Evolutionary conservation across 345 rosid species (phyloP).

Genomic region (Citrus glauca): DNA sequence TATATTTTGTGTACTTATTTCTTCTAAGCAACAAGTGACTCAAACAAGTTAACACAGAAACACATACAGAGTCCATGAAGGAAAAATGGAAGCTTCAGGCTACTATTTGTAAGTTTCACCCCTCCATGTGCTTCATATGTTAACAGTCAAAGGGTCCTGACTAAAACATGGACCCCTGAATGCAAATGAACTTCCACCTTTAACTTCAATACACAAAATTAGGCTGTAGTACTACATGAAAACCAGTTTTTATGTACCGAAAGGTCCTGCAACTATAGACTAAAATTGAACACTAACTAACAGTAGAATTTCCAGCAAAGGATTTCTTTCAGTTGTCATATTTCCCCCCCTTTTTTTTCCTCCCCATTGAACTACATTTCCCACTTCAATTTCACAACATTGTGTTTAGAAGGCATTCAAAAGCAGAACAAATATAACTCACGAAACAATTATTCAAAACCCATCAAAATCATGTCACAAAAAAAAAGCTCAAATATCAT

Average conservation of each 20-base stretch:
- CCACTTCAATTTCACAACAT: constrained; percentile 6
- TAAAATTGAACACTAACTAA: not conserved
- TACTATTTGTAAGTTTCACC: not conserved
- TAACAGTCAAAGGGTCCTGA: not conserved
- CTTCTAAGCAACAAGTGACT: not conserved
- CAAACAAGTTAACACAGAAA: not conserved
- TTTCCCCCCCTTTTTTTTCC: not conserved
- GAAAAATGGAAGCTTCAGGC: not conserved
- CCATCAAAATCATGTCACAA: constrained; percentile 8
- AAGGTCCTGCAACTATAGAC: not conserved
- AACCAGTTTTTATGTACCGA: not conserved
- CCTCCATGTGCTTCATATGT: not conserved
- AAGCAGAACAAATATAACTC: not conserved
- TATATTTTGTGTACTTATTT: not conserved
- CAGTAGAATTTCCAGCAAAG: not conserved
- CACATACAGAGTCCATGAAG: not conserved
- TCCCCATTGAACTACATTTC: not conserved
- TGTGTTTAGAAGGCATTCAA: not conserved
- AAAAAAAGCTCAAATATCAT: not conserved
- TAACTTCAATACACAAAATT: not conserved
- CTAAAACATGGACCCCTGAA: not conserved
- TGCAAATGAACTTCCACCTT: not conserved
- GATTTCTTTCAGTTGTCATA: not conserved
- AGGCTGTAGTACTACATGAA: not conserved
- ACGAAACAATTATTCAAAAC: not conserved